Base-by-base conservation (phyloP, 2,329 filamentous ascomycete genomes). In the Alternaria gaisen region DNA sequence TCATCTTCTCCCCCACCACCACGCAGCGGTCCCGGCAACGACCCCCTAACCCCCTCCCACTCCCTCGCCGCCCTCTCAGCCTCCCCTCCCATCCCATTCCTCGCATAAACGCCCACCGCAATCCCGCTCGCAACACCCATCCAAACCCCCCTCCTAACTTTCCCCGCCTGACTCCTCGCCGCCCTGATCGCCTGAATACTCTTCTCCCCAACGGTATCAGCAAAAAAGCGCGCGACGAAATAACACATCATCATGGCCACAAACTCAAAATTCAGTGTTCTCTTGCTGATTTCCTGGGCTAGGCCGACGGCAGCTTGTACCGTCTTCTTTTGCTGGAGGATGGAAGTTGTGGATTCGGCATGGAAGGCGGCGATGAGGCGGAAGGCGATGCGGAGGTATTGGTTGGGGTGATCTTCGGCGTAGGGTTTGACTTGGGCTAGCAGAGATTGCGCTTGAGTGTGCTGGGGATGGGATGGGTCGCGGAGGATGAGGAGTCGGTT, bases 141-240 rank as follows among this genome's bases (percentile, higher is more conserved):
- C 76, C 76, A 78, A 24, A 77, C 38, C 0, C 65, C 66, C 22
- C 62, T 70, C 16, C 66, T 64, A 10, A 66, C 56, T 16, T 71
- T 52, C 8, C 56, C 76, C 8, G 71, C 70, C 18, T 77, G 67
- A 3, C 65, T 65, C 8, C 71, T 54, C 47, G 64, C 77, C 48
- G 67, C 80, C 59, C 59, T 63, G 47, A 68, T 78, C 46, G 85
- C 85, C 60, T 84, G 83, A 44, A 85, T 80, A 2, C 87, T 80
- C 66, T 84, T 82, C 38, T 81, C 80, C 51, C 93, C 93, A 4
- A 96, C 88, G 14, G 94, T 90, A 60, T 91, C 90, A 46, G 90
- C 89, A 77, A 94, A 97, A 72, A 97, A 91, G 53, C 89, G 87
- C 72, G 86, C 88, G 53, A 91, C 90, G 91, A 97, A 96, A 66